These are phyloP conservation scores for Citeromyces matritensis DNA, from an alignment of 805 yeast species.

Conservation along the genomic window DNA sequence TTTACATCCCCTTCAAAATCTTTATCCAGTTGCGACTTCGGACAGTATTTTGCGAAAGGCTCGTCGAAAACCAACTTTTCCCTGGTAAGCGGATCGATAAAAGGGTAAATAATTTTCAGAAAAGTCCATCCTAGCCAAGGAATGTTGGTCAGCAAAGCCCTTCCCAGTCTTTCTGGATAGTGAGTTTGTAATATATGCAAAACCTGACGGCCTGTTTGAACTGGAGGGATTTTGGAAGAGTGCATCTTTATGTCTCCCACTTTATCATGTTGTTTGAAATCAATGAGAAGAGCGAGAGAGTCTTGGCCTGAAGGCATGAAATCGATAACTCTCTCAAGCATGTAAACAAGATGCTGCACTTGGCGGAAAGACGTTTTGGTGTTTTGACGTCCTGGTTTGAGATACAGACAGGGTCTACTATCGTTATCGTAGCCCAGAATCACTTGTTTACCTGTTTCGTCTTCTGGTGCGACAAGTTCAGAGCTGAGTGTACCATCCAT, in stretches of 20 bases:
- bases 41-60: constrained; percentile 76
- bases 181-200: constrained; percentile 90
- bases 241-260: constrained; percentile 25
- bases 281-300: constrained; percentile 79
- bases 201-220: constrained; percentile 81
- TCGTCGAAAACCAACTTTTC: constrained; percentile 88
- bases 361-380: constrained; percentile 83
- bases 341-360: constrained; percentile 89
- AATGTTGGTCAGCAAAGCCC: constrained; percentile 80
- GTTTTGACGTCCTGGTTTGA: constrained; percentile 92
- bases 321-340: constrained; percentile 85
- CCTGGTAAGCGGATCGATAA: constrained; percentile 89
- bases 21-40: constrained; percentile 64
- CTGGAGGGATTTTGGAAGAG: constrained; percentile 71
- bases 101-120: constrained; percentile 81
- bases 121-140: constrained; percentile 94
- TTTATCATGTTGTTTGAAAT: constrained; percentile 70
- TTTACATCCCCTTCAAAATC: constrained; percentile 78
- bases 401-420: constrained; percentile 80
- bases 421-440: constrained; percentile 84
- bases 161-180: constrained; percentile 93
- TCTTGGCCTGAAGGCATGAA: constrained; percentile 97
- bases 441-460: constrained; percentile 86
- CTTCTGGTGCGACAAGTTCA: constrained; percentile 45
- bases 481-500: constrained; percentile 36